Evolutionary conservation across 805 yeast genomes (phyloP).

Genomic region (Brettanomyces sp.): DNA sequence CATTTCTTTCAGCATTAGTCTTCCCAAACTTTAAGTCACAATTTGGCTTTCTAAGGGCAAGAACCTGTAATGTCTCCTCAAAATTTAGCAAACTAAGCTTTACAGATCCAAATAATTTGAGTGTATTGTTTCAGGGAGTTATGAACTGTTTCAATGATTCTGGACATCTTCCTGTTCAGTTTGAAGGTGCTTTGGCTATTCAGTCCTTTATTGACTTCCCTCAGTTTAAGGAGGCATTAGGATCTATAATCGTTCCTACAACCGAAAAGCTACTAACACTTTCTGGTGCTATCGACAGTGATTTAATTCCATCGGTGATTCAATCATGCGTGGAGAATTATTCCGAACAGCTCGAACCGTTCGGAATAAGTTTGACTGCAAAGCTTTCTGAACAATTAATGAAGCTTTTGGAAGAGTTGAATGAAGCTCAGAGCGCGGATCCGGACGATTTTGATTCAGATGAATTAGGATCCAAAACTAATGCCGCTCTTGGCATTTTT

Average conservation of each 20-base stretch:
- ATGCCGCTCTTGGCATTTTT: slow-evolving; percentile 80
- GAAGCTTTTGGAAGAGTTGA: slow-evolving; percentile 59
- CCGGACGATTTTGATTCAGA: slow-evolving; percentile 42
- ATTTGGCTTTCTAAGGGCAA: slow-evolving; percentile 62
- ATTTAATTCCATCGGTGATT: slow-evolving; percentile 80
- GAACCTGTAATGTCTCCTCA: slow-evolving; percentile 59
- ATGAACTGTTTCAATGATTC: slow-evolving; percentile 37
- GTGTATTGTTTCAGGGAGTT: slow-evolving; percentile 36
- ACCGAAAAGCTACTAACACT: slow-evolving; percentile 71
- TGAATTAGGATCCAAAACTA: slow-evolving; percentile 56
- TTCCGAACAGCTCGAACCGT: slow-evolving; percentile 84
- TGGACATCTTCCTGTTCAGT: slow-evolving; percentile 60
- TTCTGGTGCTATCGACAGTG: slow-evolving; percentile 78
- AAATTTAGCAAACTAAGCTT: slow-evolving; percentile 58
- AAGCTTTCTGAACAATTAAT: slow-evolving; percentile 69
- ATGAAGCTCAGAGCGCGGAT: slow-evolving; percentile 46
- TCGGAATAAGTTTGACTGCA: slow-evolving; percentile 57
- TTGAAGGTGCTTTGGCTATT: slow-evolving; percentile 78
- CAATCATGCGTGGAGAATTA: slow-evolving; percentile 91
- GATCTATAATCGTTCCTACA: slow-evolving; percentile 62
- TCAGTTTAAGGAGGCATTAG: slow-evolving; percentile 59
- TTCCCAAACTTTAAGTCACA: slow-evolving; percentile 62
- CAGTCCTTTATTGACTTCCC: slow-evolving; percentile 65
- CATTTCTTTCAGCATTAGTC: slow-evolving; percentile 51
- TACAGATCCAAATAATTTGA: slow-evolving; percentile 27